Percentiles rank a stretch among this genome's conserved stretches.
These are phyloP conservation scores for Vigna hirtella DNA, from an alignment of 306 rosid species.

Conservation along the genomic window DNA sequence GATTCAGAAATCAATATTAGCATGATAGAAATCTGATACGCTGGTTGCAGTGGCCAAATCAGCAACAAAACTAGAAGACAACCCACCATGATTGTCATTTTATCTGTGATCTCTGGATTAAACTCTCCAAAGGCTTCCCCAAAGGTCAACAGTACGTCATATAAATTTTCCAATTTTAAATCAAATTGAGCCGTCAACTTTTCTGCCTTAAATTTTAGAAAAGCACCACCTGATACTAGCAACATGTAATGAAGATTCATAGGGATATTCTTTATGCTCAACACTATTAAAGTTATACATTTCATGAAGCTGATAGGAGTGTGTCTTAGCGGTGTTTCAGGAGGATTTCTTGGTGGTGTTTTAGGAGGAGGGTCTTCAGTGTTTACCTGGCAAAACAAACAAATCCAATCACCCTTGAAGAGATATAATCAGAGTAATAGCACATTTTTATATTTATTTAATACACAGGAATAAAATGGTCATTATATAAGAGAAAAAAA, in stretches of 20 bases:
- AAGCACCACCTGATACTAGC: no score
- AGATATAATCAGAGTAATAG: no score
- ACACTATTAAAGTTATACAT: no score
- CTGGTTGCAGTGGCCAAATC: neutral
- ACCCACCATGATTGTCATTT: neutral
- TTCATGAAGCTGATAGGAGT: no score
- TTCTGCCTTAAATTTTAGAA: neutral
- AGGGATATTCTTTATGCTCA: no score
- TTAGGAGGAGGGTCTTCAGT: no score
- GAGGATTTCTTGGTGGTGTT: no score
- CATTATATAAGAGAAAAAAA: no score
- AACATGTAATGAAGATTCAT: no score
- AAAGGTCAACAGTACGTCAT: neutral
- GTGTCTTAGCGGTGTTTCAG: no score
- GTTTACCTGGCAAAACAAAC: neutral
- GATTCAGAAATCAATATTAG: neutral
- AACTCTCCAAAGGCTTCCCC: neutral
- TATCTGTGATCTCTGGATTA: neutral
- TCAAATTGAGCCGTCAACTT: neutral
- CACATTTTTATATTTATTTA: no score
- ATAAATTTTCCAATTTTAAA: neutral
- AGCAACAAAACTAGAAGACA: neutral
- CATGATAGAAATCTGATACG: neutral
- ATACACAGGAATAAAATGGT: no score
- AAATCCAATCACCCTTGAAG: neutral